Percentiles rank a stretch among this genome's conserved stretches.
Evolutionary conservation across 148 eudicot species (phyloP).

Genomic region (Hydrangea macrophylla): DNA sequence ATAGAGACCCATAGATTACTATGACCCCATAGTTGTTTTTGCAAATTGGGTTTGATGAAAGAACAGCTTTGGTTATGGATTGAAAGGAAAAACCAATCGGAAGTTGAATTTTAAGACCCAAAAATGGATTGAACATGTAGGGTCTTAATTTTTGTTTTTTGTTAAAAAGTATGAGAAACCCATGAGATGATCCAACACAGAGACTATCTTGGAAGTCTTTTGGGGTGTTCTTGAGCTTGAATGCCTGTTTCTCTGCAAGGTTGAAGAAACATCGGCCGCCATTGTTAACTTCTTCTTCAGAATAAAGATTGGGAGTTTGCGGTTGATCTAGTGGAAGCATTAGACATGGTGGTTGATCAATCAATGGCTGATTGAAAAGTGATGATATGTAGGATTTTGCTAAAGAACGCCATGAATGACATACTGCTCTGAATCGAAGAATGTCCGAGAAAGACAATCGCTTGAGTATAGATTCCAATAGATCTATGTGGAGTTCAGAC

Average conservation of each 20-base stretch:
- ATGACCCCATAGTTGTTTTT: not conserved
- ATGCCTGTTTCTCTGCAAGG: not conserved
- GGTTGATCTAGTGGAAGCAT: too few species aligned
- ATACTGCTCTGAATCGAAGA: conserved; percentile 7
- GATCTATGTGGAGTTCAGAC: not conserved
- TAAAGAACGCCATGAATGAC: not conserved
- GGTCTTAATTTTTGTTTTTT: not conserved
- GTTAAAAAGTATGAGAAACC: conserved; percentile 7
- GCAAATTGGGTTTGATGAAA: conserved; percentile 6
- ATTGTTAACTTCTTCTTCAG: not conserved
- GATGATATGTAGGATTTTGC: conserved; percentile 6
- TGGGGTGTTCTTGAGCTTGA: not conserved
- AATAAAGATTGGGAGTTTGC: too few species aligned
- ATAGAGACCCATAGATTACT: not conserved
- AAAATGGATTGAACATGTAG: conserved; percentile 6
- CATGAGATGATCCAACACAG: conserved; percentile 1
- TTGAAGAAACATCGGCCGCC: not conserved
- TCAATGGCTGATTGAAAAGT: not conserved
- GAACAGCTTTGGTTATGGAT: not conserved
- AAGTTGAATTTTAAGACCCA: not conserved
- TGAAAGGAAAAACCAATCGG: not conserved
- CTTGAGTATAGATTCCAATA: not conserved
- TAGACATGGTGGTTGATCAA: conserved; percentile 6
- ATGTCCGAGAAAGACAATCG: not conserved
- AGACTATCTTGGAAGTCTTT: not conserved